A percentile compares a stretch with the other conserved stretches of the same genome.
Conservation (phyloP, 148 eudicot genomes). For the Selenicereus undatus region DNA sequence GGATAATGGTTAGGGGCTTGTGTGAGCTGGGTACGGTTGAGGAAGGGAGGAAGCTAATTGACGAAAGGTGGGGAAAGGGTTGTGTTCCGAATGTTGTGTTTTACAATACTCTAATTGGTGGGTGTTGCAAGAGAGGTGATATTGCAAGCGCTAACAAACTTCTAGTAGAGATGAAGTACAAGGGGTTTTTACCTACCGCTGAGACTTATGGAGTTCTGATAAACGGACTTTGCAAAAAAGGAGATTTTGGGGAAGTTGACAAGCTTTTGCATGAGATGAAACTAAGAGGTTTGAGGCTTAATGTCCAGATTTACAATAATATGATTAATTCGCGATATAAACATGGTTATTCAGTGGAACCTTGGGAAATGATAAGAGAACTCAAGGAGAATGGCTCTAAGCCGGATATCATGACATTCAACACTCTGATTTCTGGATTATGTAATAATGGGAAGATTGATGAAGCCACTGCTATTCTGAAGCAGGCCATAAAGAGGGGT, state of each 20-base stretch:
- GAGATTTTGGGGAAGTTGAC: constrained; percentile 56
- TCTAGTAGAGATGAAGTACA: constrained; percentile 56
- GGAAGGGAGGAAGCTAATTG: constrained; percentile 70
- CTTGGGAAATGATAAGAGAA: constrained; percentile 40
- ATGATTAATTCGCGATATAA: constrained; percentile 56
- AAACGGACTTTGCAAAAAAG: constrained; percentile 56
- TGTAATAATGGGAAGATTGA: constrained; percentile 55
- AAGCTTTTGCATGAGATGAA: constrained; percentile 68
- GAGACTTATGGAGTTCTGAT: constrained; percentile 83
- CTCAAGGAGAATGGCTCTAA: constrained; percentile 51
- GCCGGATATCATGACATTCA: constrained; percentile 74
- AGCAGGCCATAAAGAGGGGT: constrained; percentile 43
- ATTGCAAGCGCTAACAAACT: constrained; percentile 39
- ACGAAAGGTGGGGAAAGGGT: constrained; percentile 76
- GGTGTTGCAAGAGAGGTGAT: constrained; percentile 73
- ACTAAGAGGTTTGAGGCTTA: constrained; percentile 51
- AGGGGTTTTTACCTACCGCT: constrained; percentile 61
- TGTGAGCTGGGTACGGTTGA: constrained; percentile 74
- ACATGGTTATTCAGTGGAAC: constrained; percentile 48
- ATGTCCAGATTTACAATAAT: constrained; percentile 58
- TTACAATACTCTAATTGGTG: constrained; percentile 73
- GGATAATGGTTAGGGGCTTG: constrained; percentile 68
- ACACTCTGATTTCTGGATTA: constrained; percentile 53
- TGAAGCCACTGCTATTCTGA: constrained; percentile 59
- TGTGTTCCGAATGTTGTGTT: constrained; percentile 81